Conservation (phyloP, 805 yeast genomes). For the Pichia insulana region DNA sequence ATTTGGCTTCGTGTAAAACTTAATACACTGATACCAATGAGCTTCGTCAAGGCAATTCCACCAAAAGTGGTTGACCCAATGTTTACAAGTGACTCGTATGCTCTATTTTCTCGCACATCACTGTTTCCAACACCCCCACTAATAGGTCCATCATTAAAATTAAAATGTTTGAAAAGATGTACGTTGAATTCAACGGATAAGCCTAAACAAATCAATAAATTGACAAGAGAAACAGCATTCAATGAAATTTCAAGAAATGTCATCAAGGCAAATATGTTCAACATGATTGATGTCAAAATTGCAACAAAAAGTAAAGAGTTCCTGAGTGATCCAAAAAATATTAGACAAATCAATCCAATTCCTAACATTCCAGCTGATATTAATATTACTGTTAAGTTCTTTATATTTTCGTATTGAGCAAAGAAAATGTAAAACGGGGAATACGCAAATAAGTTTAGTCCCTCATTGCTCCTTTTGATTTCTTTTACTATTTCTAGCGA, state of each 20-base stretch:
- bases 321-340: slow-evolving; percentile 58
- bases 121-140: slow-evolving; percentile 3
- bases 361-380: slow-evolving; percentile 40
- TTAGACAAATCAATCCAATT: slow-evolving; percentile 43
- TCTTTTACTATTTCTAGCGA: slow-evolving; percentile 60
- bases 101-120: slow-evolving; percentile 19
- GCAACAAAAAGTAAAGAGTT: slow-evolving; percentile 48
- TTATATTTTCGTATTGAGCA: slow-evolving; percentile 72
- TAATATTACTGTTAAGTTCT: slow-evolving; percentile 47
- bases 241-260: slow-evolving; percentile 63
- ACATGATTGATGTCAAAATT: slow-evolving; percentile 56
- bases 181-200: slow-evolving; percentile 89
- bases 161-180: slow-evolving; percentile 76
- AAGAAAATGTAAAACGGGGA: slow-evolving; percentile 90
- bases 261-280: slow-evolving; percentile 77
- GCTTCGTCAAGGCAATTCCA: slow-evolving; percentile 84
- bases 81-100: slow-evolving; percentile 54
- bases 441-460: slow-evolving; percentile 68
- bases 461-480: slow-evolving; percentile 30
- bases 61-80: slow-evolving; percentile 89
- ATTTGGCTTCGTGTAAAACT: slow-evolving; percentile 84
- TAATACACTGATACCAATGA: slow-evolving; percentile 78
- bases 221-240: slow-evolving; percentile 86
- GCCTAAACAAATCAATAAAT: slow-evolving; percentile 86
- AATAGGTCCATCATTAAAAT: slow-evolving; percentile 21